Evolutionary conservation across 306 rosid species (phyloP), one percentile per base, ranked within the genome.

Genomic region (Comarum palustre): DNA sequence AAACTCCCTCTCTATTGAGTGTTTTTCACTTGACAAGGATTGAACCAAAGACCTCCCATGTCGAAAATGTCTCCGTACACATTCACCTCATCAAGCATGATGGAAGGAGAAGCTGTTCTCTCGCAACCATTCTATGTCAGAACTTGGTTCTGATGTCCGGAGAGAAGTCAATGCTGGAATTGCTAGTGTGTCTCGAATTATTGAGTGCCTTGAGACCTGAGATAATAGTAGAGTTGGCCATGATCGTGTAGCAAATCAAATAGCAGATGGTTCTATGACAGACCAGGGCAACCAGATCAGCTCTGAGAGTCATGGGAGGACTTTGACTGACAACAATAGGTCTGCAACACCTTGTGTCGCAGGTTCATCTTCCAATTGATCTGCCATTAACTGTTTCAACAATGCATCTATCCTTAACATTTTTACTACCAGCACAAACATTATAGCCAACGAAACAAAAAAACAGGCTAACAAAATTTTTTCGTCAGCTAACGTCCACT

Each of bases 31-130:
- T n/a, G n/a, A n/a, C n/a, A n/a, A n/a, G n/a, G n/a, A n/a, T n/a
- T n/a, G n/a, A n/a, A n/a, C n/a, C n/a, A n/a, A n/a, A n/a, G n/a
- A n/a, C n/a, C n/a, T n/a, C n/a, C n/a, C n/a, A n/a, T n/a, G n/a
- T n/a, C n/a, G n/a, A n/a, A n/a, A n/a, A n/a, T n/a, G n/a, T n/a
- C n/a, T n/a, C n/a, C n/a, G n/a, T n/a, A n/a, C n/a, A n/a, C n/a
- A n/a, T n/a, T n/a, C n/a, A n/a, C n/a, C n/a, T n/a, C n/a, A n/a
- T n/a, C n/a, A n/a, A n/a, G n/a, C n/a, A n/a, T n/a, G 93, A 63
- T 91, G 97, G 96, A 91, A 71, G 82, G 96, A 95, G 75, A 86
- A 81, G 83, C 76, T 95, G 67, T 90, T 95, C 82, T 86, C 84
- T 70, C 93, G 89, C 58, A 79, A 50, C 80, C 45, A 83, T 77